Conservation (phyloP, 495 filamentous ascomycete species). For the Neurospora pannonica region DNA sequence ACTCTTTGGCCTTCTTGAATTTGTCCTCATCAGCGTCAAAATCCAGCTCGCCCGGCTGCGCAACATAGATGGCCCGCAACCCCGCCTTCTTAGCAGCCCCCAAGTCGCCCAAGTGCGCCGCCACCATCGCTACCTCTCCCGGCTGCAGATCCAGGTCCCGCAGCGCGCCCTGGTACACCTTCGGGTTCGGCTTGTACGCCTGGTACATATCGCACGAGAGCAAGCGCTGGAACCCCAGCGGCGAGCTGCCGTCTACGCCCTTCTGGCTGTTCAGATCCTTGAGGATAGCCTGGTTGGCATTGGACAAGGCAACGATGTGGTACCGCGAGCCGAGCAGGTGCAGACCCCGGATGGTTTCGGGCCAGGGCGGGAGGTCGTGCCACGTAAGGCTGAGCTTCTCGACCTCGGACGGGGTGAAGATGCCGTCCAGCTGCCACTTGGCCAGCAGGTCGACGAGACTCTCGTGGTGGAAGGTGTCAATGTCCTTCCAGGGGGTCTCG, state of each 20-base stretch:
- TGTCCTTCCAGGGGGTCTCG: slow-evolving; percentile 35
- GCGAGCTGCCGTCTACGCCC: slow-evolving; percentile 3
- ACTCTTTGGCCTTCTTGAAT: slow-evolving; percentile 44
- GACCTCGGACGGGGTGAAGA: slow-evolving; percentile 53
- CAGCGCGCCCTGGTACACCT: slow-evolving; percentile 60
- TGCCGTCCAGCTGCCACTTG: slow-evolving; percentile 40
- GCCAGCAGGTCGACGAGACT: slow-evolving; percentile 48
- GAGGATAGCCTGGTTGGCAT: slow-evolving; percentile 61
- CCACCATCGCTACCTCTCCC: slow-evolving; percentile 64
- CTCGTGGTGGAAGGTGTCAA: slow-evolving; percentile 61
- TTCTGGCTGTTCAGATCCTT: slow-evolving; percentile 51
- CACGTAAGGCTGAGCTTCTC: slow-evolving; percentile 50
- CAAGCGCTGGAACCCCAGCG: slow-evolving; percentile 51
- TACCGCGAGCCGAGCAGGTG: slow-evolving; percentile 43
- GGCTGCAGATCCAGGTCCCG: slow-evolving; percentile 45
- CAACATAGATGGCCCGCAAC: slow-evolving; percentile 67
- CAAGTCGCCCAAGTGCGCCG: slow-evolving; percentile 62
- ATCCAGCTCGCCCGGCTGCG: slow-evolving; percentile 55
- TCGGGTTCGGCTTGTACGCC: slow-evolving; percentile 68
- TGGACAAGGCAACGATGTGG: slow-evolving; percentile 58
- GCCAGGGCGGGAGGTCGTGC: slow-evolving; percentile 65
- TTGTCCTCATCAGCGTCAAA: slow-evolving; percentile 42
- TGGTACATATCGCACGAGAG: slow-evolving; percentile 59
- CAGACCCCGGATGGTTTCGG: slow-evolving; percentile 51
- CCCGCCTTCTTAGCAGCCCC: slow-evolving; percentile 55